phyloP scores from a whole-genome alignment of 129 eudicot species.

The Flaveria brownii region DNA sequence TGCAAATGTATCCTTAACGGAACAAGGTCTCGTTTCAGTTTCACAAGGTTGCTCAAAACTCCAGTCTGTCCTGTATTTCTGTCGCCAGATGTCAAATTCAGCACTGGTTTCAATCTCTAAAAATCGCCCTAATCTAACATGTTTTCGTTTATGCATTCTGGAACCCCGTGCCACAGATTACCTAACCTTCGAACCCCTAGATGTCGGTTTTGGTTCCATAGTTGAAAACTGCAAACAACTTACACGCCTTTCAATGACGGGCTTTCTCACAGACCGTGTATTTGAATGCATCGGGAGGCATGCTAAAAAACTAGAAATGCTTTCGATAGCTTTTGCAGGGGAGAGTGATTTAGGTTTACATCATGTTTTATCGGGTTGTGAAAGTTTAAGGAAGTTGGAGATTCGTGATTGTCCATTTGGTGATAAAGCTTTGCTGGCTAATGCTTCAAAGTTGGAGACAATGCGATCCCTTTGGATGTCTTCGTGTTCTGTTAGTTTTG shows the following conservation, averaged over 20 bases:
- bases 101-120: conserved; percentile 72
- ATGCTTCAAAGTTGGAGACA: conserved; percentile 94
- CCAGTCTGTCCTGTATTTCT: conserved; percentile 83
- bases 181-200: conserved; percentile 74
- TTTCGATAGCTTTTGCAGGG: conserved; percentile 93
- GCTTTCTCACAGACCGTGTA: conserved; percentile 82
- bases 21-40: conserved; percentile 83
- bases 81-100: conserved; percentile 85
- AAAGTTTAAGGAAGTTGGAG: conserved; percentile 84
- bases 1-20: conserved; percentile 74
- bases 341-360: conserved; percentile 84
- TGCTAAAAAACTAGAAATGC: conserved; percentile 89
- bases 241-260: conserved; percentile 73
- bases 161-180: conserved; percentile 86
- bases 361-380: conserved; percentile 86
- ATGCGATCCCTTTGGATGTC: conserved; percentile 99
- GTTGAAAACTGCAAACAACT: conserved; percentile 76
- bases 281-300: conserved; percentile 78
- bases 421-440: conserved; percentile 85
- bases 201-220: conserved; percentile 87
- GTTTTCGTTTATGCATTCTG: conserved; percentile 82
- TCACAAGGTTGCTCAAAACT: conserved; percentile 87
- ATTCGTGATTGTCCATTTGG: conserved; percentile 96
- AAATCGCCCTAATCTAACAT: conserved; percentile 70
- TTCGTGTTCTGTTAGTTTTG: conserved; percentile 81